These are phyloP conservation scores for Aspergillus fructus DNA, from an alignment of 2,329 filamentous ascomycete genomes.

Conservation along the genomic window DNA sequence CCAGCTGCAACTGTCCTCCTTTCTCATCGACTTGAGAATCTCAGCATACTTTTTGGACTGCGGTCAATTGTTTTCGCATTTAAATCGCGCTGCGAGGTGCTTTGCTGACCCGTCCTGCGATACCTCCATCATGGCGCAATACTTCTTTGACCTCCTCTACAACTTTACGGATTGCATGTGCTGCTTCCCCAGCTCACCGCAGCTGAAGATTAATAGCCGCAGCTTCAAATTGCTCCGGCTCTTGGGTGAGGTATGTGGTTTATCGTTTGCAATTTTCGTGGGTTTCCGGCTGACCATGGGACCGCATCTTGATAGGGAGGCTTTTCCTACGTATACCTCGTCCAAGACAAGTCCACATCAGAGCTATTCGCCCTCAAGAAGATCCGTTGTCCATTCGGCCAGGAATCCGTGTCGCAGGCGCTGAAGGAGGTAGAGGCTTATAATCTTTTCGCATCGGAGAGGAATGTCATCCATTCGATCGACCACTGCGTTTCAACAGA, in stretches of 20 bases:
- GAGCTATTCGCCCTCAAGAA: slow-evolving; percentile 95
- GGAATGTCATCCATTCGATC: slow-evolving; percentile 81
- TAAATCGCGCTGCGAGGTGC: background rate
- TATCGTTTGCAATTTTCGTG: slow-evolving; percentile 2
- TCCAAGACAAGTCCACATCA: slow-evolving; percentile 81
- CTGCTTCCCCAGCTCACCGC: slow-evolving; percentile 92
- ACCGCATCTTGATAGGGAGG: slow-evolving; percentile 63
- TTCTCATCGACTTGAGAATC: background rate
- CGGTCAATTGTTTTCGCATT: background rate
- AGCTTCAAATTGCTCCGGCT: slow-evolving; percentile 95
- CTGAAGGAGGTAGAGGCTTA: slow-evolving; percentile 98
- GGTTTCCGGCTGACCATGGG: slow-evolving; percentile 12
- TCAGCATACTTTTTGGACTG: background rate
- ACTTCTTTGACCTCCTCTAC: slow-evolving; percentile 84
- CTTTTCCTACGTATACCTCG: slow-evolving; percentile 98
- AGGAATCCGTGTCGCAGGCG: slow-evolving; percentile 90
- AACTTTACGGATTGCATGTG: slow-evolving; percentile 92
- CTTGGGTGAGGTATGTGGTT: slow-evolving; percentile 74
- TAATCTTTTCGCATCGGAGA: slow-evolving; percentile 77
- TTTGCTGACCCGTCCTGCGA: background rate
- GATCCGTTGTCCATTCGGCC: slow-evolving; percentile 96
- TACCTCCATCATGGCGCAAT: slow-evolving; percentile 65
- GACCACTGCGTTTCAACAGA: slow-evolving; percentile 82
- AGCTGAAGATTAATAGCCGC: slow-evolving; percentile 89
- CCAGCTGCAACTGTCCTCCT: background rate